Conservation (phyloP, 495 filamentous ascomycete species). For the Oleoguttula mirabilis region DNA sequence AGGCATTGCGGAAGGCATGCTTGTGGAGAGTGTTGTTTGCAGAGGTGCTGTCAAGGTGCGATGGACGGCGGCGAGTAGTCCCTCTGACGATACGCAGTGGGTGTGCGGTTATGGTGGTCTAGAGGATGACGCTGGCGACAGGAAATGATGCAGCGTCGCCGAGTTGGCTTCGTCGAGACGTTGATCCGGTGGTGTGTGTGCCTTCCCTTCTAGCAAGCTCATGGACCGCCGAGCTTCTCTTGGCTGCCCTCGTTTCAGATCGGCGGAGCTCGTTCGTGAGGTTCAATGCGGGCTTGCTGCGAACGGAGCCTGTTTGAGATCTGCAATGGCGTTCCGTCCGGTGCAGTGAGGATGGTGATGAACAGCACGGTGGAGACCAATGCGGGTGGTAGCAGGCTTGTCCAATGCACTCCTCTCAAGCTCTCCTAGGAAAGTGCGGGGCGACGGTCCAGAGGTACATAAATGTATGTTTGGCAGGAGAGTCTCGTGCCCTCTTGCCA, state of each 20-base stretch:
- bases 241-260: too few relatives aligned
- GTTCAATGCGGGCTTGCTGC: too few relatives aligned
- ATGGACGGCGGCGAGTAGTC: not conserved
- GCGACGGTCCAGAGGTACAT: too few relatives aligned
- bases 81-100: not conserved
- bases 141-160: too few relatives aligned
- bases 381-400: not conserved
- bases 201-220: too few relatives aligned
- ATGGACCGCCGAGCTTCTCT: too few relatives aligned
- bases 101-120: too few relatives aligned
- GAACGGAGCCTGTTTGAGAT: too few relatives aligned
- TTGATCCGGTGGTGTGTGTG: too few relatives aligned
- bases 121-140: too few relatives aligned
- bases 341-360: not conserved
- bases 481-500: not conserved
- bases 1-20: slow-evolving; percentile 3
- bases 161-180: not conserved
- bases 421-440: not conserved
- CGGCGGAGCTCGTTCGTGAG: too few relatives aligned
- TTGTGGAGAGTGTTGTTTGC: not conserved
- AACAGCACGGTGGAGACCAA: not conserved
- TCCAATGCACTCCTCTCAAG: not conserved
- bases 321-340: too few relatives aligned
- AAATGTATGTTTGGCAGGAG: not conserved
- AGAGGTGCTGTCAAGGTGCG: not conserved